phyloP scores from a whole-genome alignment of 78 protist species.

The Emiliania huxleyi region DNA sequence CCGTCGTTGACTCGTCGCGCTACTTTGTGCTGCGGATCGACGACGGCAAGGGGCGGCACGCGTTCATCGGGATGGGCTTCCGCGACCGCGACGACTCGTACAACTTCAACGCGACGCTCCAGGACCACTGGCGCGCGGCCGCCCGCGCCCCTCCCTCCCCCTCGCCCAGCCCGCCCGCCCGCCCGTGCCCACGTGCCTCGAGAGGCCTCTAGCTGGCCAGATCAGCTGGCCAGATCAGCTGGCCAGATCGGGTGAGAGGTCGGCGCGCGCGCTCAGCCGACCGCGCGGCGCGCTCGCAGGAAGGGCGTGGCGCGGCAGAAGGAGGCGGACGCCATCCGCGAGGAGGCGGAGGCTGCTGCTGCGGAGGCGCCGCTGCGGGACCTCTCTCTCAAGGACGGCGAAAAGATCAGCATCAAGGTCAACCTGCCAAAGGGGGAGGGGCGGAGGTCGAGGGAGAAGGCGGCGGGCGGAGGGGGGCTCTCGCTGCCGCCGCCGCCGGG shows the following conservation, averaged over 20 bases:
- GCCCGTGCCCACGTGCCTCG: no score
- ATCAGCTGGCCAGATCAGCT: no score
- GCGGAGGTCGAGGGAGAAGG: background rate
- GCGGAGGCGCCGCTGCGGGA: background rate
- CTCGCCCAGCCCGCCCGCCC: no score
- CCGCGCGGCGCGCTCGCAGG: background rate
- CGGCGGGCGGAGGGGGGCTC: background rate
- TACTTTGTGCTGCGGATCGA: conserved; percentile 64
- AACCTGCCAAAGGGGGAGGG: background rate
- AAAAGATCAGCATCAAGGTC: background rate
- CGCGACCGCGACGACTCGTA: conserved; percentile 43
- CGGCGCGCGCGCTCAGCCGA: no score
- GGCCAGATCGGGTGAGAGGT: no score
- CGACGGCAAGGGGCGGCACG: conserved; percentile 62
- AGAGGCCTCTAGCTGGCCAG: no score
- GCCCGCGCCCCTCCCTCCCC: no score
- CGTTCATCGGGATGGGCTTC: conserved; percentile 81
- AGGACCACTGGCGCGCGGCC: conserved; percentile 5
- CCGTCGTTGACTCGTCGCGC: conserved; percentile 54
- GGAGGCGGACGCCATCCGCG: background rate
- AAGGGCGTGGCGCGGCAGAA: background rate
- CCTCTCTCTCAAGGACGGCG: conserved; percentile 3
- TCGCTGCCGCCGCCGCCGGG: background rate
- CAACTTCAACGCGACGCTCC: conserved; percentile 10
- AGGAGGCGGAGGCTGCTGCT: background rate